A percentile compares a stretch with the other conserved stretches of the same genome.
Evolutionary conservation across 2,329 filamentous ascomycete species (phyloP).

Genomic region (Colletotrichum sp.): DNA sequence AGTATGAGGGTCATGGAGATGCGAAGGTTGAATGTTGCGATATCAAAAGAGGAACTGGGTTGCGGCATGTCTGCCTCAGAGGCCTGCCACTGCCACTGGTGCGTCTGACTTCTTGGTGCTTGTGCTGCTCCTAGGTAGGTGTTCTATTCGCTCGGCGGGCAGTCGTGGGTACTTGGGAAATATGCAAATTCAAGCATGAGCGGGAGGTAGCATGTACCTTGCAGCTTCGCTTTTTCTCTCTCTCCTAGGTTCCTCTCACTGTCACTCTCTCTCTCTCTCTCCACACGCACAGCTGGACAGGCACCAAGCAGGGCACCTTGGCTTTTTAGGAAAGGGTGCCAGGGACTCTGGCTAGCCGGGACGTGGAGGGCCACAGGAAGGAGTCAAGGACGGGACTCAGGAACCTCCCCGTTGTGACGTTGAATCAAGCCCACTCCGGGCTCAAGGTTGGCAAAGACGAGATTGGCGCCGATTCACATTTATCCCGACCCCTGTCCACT

Average conservation of each 20-base stretch:
- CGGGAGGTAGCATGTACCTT: not conserved
- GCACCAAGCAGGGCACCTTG: not conserved
- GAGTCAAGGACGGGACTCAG: not conserved
- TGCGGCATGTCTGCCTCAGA: constrained; percentile 19
- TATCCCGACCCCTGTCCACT: constrained; percentile 10
- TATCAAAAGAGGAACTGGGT: constrained; percentile 13
- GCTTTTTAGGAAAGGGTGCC: not conserved
- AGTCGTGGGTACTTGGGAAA: not conserved
- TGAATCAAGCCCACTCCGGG: constrained; percentile 18
- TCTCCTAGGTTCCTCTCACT: not conserved
- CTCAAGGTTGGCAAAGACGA: constrained; percentile 11
- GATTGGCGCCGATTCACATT: constrained; percentile 20
- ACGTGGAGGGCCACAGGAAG: not conserved
- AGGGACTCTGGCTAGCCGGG: not conserved
- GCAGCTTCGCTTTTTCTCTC: not conserved
- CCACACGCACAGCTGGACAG: not conserved
- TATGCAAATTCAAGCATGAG: not conserved
- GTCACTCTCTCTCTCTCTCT: not conserved
- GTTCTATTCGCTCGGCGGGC: not conserved
- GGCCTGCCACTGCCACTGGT: constrained; percentile 6
- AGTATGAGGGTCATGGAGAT: constrained; percentile 8
- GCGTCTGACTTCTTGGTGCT: not conserved
- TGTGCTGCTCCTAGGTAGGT: not conserved
- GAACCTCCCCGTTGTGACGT: constrained; percentile 14
- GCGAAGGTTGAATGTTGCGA: constrained; percentile 18